These are phyloP conservation scores for Silene conica DNA, from an alignment of 148 eudicot genomes.

Conservation along the genomic window DNA sequence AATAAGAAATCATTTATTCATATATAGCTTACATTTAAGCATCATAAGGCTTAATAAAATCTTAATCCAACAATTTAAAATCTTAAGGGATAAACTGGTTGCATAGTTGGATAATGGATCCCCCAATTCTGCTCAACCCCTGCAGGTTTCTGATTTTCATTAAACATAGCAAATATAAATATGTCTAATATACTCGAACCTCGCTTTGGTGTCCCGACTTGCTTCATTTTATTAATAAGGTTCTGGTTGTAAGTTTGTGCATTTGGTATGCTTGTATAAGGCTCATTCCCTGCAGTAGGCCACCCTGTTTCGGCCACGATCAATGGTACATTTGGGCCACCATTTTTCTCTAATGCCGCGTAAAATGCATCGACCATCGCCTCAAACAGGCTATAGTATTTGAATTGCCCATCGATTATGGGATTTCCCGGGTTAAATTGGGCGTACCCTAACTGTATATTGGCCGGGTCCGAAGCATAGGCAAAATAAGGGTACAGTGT, in stretches of 20 bases:
- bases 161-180: constrained; percentile 41
- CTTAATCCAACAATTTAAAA: neutral
- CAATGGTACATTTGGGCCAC: constrained; percentile 3
- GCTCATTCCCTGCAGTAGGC: constrained; percentile 33
- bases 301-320: constrained; percentile 39
- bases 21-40: too few species aligned
- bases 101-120: constrained; percentile 27
- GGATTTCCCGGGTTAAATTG: constrained; percentile 17
- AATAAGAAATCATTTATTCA: too few species aligned
- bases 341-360: constrained; percentile 26
- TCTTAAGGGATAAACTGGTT: constrained; percentile 14
- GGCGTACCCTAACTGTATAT: constrained; percentile 18
- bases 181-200: constrained; percentile 27
- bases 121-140: constrained; percentile 43
- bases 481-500: constrained; percentile 23
- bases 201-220: constrained; percentile 32
- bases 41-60: too few species aligned
- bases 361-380: constrained; percentile 37
- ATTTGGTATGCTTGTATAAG: constrained; percentile 20
- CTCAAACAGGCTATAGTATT: constrained; percentile 33
- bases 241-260: constrained; percentile 25
- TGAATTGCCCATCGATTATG: constrained; percentile 21
- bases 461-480: neutral
- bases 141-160: constrained; percentile 34
- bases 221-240: constrained; percentile 21